These are phyloP conservation scores for Colletotrichum costaricense DNA, from an alignment of 2,329 filamentous ascomycete genomes.

Conservation along the genomic window DNA sequence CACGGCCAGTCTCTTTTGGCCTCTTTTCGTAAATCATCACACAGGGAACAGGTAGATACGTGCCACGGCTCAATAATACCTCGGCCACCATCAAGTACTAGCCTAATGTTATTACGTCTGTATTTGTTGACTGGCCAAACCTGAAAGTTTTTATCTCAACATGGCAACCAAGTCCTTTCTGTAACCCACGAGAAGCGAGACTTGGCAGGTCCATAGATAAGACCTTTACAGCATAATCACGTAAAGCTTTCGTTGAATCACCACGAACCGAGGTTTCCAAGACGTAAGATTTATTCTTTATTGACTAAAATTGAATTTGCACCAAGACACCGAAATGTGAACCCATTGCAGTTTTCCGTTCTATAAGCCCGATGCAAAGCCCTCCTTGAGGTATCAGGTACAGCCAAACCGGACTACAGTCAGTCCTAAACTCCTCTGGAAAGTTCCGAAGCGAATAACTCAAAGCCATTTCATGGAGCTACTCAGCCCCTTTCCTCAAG, in stretches of 20 bases:
- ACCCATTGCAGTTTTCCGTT: neutral
- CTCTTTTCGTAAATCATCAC: neutral
- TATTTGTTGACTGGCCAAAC: neutral
- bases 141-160: neutral
- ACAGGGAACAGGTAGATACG: neutral
- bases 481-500: constrained; percentile 17
- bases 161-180: neutral
- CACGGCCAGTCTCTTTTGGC: neutral
- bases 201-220: neutral
- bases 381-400: constrained; percentile 9
- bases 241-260: neutral
- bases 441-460: neutral
- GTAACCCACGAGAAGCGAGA: neutral
- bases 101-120: constrained; percentile 26
- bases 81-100: constrained; percentile 4
- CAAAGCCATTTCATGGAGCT: neutral
- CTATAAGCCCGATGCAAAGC: neutral
- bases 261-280: constrained; percentile 5
- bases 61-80: constrained; percentile 19
- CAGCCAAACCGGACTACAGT: neutral
- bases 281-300: neutral
- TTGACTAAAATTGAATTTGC: neutral
- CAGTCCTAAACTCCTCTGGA: constrained; percentile 13
- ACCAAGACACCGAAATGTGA: neutral
- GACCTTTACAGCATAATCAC: neutral